Evolutionary conservation across 768 basidiomycete genomes (phyloP), one percentile per base, ranked within the genome.

Genomic region (Leccinum rimulosum): DNA sequence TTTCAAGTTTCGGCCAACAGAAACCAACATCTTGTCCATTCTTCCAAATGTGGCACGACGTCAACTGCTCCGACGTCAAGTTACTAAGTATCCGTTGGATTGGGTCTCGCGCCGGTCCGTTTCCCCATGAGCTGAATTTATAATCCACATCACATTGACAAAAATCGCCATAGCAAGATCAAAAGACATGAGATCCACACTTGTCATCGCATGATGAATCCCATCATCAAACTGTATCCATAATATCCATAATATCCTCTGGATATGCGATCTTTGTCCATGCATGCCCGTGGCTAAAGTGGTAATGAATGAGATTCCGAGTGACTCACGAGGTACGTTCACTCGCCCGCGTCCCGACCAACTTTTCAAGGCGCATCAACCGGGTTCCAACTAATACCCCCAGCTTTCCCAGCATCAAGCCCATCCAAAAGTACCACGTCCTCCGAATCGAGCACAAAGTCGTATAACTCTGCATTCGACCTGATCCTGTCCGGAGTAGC

Each of bases 361-460:
- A 19, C 4, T 11, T 35, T 52, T 73, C 68, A 73, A 30, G 73
- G 62, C 6, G 66, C 69, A 63, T 89, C 79, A 31, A 93, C 82
- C 6, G 93, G 92, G 67, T 96, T 93, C 95, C 93, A 96, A 61
- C 82, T 87, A 48, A 90, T 74, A 0, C 88, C 84, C 3, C 93
- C 93, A 0, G 77, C 80, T 53, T 85, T 80, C 0, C 91, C 95
- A 52, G 77, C 74, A 68, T 96, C 93, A 1, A 96, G 77, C 0
- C 71, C 76, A 68, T 94, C 85, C 12, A 97, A 75, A 28, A 70
- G 72, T 1, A 66, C 64, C 78, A 96, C 84, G 55, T 95, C 93
- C 48, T 84, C 85, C 25, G 72, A 69, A 50, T 69, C 71, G 22
- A 97, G 76, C 55, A 83, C 83, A 64, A 95, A 95, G 66, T 91